Base-by-base conservation (phyloP, 768 basidiomycete species). In the Mycena rebaudengoi region DNA sequence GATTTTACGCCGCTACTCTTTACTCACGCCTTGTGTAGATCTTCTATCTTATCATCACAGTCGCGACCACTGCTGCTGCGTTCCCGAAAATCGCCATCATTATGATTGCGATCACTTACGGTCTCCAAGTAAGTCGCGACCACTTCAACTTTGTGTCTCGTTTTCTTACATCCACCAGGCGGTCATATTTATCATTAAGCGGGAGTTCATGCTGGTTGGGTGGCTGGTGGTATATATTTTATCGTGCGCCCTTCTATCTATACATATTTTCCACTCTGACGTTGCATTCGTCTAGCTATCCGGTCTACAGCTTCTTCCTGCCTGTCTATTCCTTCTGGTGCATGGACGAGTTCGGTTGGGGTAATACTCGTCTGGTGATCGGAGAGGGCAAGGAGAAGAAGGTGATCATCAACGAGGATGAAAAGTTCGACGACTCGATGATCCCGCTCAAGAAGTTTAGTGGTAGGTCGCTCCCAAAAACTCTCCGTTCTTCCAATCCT, bases 371-470 rank as follows among this genome's bases (percentile, higher is more conserved):
- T 83, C 82, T 96, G 30, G 95, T 97, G 64, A 90, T 97, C 60
- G 95, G 95, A 43, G 95, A 97, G 77, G 96, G 96, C 60, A 91
- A 89, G 72, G 92, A 93, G 69, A 98, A 98, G 87, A 98, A 95
- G 78, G 88, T 98, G 43, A 80, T 97, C 60, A 89, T 94, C 72
- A 94, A 92, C 51, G 96, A 98, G 33, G 96, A 98, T 30, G 97
- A 99, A 77, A 94, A 92, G 73, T 99, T 96, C 75, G 92, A 97
- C 69, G 97, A 99, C 64, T 95, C 91, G 6, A 96, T 98, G 93
- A 98, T 99, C 67, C 98, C 97, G 0, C 86, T 98, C 74, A 96
- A 96, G 84, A 96, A 95, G 74, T 99, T 98, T 78, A 95, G 93
- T 73, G 95, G 95, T 95, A 78, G 10, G 10, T 37, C 37, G 91